Evolutionary conservation across 2,329 filamentous ascomycete genomes (phyloP).

Genomic region (Claviceps quebecensis): DNA sequence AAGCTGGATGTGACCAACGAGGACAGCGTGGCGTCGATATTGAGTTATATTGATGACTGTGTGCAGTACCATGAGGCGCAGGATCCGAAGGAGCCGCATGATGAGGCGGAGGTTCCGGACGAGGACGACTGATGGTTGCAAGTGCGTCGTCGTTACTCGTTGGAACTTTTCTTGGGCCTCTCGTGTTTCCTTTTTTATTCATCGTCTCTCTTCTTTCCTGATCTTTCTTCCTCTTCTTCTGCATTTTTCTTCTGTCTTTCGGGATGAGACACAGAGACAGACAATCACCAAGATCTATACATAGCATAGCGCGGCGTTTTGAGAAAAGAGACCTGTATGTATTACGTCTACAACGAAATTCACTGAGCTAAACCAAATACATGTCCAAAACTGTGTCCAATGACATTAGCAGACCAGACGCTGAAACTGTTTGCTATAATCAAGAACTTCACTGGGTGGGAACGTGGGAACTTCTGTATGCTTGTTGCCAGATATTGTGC

Average conservation of each 20-base stretch:
- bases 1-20: conserved; percentile 83
- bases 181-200: not conserved
- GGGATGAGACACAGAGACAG: not conserved
- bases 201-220: not conserved
- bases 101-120: conserved; percentile 33
- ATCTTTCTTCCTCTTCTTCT: not conserved
- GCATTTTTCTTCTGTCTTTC: not conserved
- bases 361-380: too few relatives aligned
- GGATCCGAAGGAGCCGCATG: conserved; percentile 70
- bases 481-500: too few relatives aligned
- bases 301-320: conserved; percentile 5
- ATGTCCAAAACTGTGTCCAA: too few relatives aligned
- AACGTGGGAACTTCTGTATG: too few relatives aligned
- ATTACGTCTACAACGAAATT: not conserved
- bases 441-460: too few relatives aligned
- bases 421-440: too few relatives aligned
- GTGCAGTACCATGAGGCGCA: conserved; percentile 91
- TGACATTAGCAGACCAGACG: too few relatives aligned
- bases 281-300: not conserved
- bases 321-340: not conserved
- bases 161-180: too few relatives aligned
- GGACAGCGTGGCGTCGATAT: conserved; percentile 69
- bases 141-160: not conserved
- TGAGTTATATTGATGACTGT: conserved; percentile 89
- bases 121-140: conserved; percentile 19